Evolutionary conservation across 805 yeast species (phyloP), one percentile per base, ranked within the genome.

Genomic region (Hanseniaspora hatyaiensis): DNA sequence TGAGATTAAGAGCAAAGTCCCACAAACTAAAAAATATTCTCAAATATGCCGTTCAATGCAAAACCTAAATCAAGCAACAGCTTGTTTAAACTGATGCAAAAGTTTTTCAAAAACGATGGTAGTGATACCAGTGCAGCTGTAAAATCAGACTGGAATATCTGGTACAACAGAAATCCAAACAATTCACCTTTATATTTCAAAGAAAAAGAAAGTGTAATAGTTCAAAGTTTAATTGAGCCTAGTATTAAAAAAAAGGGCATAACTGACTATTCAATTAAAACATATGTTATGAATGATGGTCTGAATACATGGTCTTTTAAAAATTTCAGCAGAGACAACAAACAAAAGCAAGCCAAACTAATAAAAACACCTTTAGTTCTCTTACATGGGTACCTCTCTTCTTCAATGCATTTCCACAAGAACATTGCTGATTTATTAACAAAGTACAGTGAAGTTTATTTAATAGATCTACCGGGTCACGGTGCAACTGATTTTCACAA

Each of bases 311-410:
- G 51, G 51, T 28, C 41, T 8, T 48, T 48, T 33, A 29, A 34
- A 4, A 41, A 40, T 19, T 23, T 23, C 40, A 37, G 20, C 31
- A 37, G 32, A 18, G 36, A 36, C 15, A 29, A 34, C n/a, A 29
- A 13, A 8, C 11, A 5, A 20, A 8, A 6, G 4, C 28, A 32
- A 8, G 9, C 28, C 15, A 26, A 24, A 12, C 18, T 45, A n/a
- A 37, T 30, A 12, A 28, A 41, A 16, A 38, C 61, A 1, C 72
- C 73, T 2, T 60, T 70, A 3, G 52, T 92, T 2, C 62, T 89
- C 52, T 65, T 92, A 4, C 98, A 89, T 62, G 98, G 98, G 0
- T 87, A 86, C 59, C 96, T 95, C 1, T 95, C 97, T 0, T 84
- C 94, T 1, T 73, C 87, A 12, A 89, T 94, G 22, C 78, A 86